phyloP scores from a whole-genome alignment of 2,329 filamentous ascomycete genomes.

The Aaosphaeria pasadenensis region DNA sequence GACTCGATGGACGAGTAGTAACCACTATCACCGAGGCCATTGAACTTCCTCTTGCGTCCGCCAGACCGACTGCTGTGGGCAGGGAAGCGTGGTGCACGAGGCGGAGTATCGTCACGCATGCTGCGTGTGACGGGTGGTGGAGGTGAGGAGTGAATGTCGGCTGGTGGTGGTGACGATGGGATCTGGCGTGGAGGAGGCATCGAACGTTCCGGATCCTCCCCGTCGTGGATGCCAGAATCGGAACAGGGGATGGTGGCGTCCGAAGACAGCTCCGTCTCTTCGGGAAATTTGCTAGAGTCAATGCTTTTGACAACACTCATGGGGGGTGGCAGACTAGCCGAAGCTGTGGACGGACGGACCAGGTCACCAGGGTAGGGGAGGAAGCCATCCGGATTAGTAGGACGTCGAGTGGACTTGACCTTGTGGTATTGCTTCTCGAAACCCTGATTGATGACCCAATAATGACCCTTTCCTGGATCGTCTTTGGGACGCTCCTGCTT shows the following conservation, averaged over 20 bases:
- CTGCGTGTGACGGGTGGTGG: slow-evolving; percentile 72
- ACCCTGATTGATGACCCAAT: slow-evolving; percentile 91
- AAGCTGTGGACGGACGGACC: slow-evolving; percentile 38
- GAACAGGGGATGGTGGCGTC: slow-evolving; percentile 53
- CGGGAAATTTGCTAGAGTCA: slow-evolving; percentile 50
- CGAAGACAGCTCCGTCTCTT: slow-evolving; percentile 50
- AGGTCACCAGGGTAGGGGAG: slow-evolving; percentile 30
- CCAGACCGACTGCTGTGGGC: slow-evolving; percentile 60
- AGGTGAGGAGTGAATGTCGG: slow-evolving; percentile 84
- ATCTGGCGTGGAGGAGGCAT: slow-evolving; percentile 48
- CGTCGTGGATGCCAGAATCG: slow-evolving; percentile 49
- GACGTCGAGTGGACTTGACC: slow-evolving; percentile 67
- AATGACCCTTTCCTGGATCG: slow-evolving; percentile 95
- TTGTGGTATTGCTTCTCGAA: slow-evolving; percentile 88
- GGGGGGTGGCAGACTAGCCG: slow-evolving; percentile 29
- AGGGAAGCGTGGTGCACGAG: slow-evolving; percentile 61
- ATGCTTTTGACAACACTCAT: slow-evolving; percentile 42
- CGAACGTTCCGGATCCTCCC: slow-evolving; percentile 39
- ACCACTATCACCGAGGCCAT: slow-evolving; percentile 85
- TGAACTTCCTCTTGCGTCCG: slow-evolving; percentile 72
- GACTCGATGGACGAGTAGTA: slow-evolving; percentile 97
- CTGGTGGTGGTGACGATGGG: slow-evolving; percentile 67
- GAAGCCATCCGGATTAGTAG: slow-evolving; percentile 44
- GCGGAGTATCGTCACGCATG: slow-evolving; percentile 68
- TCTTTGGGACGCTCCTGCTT: slow-evolving; percentile 96